Base-by-base conservation (phyloP, 2,329 filamentous ascomycete genomes). In the Colletotrichum musicola region DNA sequence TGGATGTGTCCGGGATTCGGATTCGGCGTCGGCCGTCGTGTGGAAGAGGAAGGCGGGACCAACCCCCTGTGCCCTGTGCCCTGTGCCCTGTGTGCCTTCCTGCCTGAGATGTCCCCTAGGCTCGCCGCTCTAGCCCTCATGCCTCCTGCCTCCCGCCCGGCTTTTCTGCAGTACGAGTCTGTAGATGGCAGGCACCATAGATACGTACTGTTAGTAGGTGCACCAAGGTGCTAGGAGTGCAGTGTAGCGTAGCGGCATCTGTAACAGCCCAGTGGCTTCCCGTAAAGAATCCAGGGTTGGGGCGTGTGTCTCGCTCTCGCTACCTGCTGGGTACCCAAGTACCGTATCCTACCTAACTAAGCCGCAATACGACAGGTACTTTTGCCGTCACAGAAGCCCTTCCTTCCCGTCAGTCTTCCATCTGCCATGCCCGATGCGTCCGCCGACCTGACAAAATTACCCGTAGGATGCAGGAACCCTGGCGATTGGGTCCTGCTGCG, bases 381-480 rank as follows among this genome's bases (percentile, higher is more conserved):
- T 47, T 2, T n/a, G n/a, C 10, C n/a, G 14, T 42, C 9, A n/a
- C 14, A 12, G 44, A 47, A 18, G 18, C n/a, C 22, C n/a, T n/a
- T 10, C 44, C 16, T 47, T 5, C 25, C 44, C 12, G 22, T 42
- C 13, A 35, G 10, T 27, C 57, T 42, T 25, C 22, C 22, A 4
- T 25, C 22, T 25, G 3, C 22, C 22, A 25, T 60, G 38, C 57
- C 57, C 51, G 42, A 40, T 60, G 18, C 57, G 57, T 50, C 57
- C 46, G 40, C n/a, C n/a, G 38, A 46, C 20, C 22, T 20, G 25
- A 25, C 25, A 38, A 60, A 49, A 51, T 14, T 40, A 13, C 57
- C 27, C 30, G 30, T 14, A 60, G 20, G 25, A 40, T 50, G 57
- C 57, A 60, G 57, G 46, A 60, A 60, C 46, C 27, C n/a, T 49